Evolutionary conservation across 805 yeast species (phyloP).

Genomic region (Saccharomycopsis javanensis): DNA sequence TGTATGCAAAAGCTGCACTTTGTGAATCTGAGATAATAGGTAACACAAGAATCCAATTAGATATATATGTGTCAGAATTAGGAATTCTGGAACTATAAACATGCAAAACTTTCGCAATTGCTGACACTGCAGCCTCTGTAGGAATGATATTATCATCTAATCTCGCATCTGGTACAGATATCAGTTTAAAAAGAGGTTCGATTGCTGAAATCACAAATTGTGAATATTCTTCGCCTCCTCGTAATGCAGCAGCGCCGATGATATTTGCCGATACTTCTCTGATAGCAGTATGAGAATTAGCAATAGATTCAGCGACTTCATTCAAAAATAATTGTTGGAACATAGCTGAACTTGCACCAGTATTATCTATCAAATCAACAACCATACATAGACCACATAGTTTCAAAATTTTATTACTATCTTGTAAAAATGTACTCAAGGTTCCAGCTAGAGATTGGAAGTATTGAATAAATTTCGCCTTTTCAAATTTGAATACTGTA

Average conservation of each 20-base stretch:
- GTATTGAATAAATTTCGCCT: slow-evolving; percentile 48
- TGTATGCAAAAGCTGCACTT: slow-evolving; percentile 79
- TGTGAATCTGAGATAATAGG: slow-evolving; percentile 80
- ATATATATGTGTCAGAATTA: slow-evolving; percentile 50
- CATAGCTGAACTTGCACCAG: slow-evolving; percentile 58
- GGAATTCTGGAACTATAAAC: slow-evolving; percentile 46
- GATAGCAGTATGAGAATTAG: slow-evolving; percentile 52
- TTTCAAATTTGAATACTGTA: slow-evolving; percentile 55
- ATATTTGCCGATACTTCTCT: slow-evolving; percentile 84
- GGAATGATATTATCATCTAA: slow-evolving; percentile 79
- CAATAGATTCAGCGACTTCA: slow-evolving; percentile 56
- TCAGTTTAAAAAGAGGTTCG: slow-evolving; percentile 63
- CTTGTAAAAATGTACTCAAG: slow-evolving; percentile 49
- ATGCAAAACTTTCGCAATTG: slow-evolving; percentile 78
- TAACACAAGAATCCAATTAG: slow-evolving; percentile 70
- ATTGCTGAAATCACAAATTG: slow-evolving; percentile 61
- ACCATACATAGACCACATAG: slow-evolving; percentile 73
- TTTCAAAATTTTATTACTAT: slow-evolving; percentile 57
- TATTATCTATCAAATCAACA: slow-evolving; percentile 71
- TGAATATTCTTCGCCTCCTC: slow-evolving; percentile 56
- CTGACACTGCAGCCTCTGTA: slow-evolving; percentile 74
- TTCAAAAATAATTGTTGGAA: slow-evolving; percentile 57
- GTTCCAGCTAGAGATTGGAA: slow-evolving; percentile 59
- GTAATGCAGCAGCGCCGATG: slow-evolving; percentile 79
- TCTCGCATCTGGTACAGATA: slow-evolving; percentile 69